phyloP scores from a whole-genome alignment of 768 basidiomycete genomes.

The Tylopilus cervinicoccineus region DNA sequence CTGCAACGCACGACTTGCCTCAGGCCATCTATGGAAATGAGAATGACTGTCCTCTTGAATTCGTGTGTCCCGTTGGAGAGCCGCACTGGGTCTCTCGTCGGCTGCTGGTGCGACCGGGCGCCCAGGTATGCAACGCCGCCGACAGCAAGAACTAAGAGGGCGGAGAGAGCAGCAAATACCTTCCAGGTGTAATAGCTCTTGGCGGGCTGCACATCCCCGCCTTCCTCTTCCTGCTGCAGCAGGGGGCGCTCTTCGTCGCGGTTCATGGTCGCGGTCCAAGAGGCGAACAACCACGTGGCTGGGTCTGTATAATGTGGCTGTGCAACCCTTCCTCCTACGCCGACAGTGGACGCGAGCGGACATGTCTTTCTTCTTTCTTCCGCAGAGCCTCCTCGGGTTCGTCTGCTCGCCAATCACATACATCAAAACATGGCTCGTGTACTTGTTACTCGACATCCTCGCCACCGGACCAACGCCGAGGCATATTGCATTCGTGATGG shows the following conservation, averaged over 20 bases:
- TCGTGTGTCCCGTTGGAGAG: conserved; percentile 80
- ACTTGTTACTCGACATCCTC: conserved; percentile 61
- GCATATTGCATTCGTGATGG: conserved; percentile 96
- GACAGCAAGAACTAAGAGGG: conserved; percentile 13
- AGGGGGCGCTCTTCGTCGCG: conserved; percentile 28
- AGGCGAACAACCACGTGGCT: too few relatives aligned
- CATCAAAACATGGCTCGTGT: conserved; percentile 24
- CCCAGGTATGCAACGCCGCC: conserved; percentile 12
- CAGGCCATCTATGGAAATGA: conserved; percentile 86
- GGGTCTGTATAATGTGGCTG: conserved; percentile 19
- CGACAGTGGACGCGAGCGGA: too few relatives aligned
- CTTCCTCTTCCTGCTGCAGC: conserved; percentile 11
- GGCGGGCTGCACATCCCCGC: background rate
- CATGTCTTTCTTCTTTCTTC: background rate
- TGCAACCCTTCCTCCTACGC: too few relatives aligned
- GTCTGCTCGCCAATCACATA: conserved; percentile 10
- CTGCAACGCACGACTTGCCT: conserved; percentile 40
- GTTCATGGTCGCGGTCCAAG: conserved; percentile 1
- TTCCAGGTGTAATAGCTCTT: conserved; percentile 3
- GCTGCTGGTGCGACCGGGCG: background rate
- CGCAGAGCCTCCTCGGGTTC: conserved; percentile 6
- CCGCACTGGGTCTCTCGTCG: conserved; percentile 23
- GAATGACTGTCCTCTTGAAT: conserved; percentile 74
- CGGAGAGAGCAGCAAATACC: conserved; percentile 8
- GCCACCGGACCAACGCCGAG: conserved; percentile 79